Base-by-base conservation (phyloP, 2,329 filamentous ascomycete species). In the Huntiella abstrusa region DNA sequence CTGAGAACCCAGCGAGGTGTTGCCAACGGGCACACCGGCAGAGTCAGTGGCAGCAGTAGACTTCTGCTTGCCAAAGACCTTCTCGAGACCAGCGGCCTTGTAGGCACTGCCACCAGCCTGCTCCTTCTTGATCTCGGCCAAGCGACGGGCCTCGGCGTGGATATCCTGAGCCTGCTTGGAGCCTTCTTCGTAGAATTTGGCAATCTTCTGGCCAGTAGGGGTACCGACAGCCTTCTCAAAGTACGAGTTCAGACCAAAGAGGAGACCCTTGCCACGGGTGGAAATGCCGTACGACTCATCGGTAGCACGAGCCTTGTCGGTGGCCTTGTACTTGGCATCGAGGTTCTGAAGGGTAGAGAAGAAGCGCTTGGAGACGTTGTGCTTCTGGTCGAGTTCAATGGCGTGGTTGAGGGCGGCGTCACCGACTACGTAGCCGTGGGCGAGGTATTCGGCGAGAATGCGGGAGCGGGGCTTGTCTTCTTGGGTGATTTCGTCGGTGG, bases 391-490 rank as follows among this genome's bases (percentile, higher is more conserved):
- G 44, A 96, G 76, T 28, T 83, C 75, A 57, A 98, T 83, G 52
- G 85, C 88, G 52, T 73, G 73, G 66, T 91, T 74, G 55, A 94
- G 79, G 43, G 83, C 83, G 22, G 63, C 68, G 48, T 79, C 75
- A 28, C 74, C 86, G 53, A 96, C 70, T 35, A 78, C 73, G 66
- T 98, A 98, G 55, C 91, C 91, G 57, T 95, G 85, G 8, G 91
- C 87, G 33, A 98, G 80, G 64, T 96, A 95, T 67, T 98, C 91
- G 53, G 91, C 91, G 43, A 95, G 64, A 61, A 98, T 94, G 56
- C 91, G 84, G 36, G 83, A 77, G 56, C 87, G 82, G 12, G 91
- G 91, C 73, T 98, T 98, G 69, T 96, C 86, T 64, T 98, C 91
- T 60, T 98, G 91, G 11, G 80, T 77, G 56, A 96, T 78, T 55